Evolutionary conservation across 768 basidiomycete species (phyloP), one percentile per base, ranked within the genome.

Genomic region (Lepiota brunneoincarnata): DNA sequence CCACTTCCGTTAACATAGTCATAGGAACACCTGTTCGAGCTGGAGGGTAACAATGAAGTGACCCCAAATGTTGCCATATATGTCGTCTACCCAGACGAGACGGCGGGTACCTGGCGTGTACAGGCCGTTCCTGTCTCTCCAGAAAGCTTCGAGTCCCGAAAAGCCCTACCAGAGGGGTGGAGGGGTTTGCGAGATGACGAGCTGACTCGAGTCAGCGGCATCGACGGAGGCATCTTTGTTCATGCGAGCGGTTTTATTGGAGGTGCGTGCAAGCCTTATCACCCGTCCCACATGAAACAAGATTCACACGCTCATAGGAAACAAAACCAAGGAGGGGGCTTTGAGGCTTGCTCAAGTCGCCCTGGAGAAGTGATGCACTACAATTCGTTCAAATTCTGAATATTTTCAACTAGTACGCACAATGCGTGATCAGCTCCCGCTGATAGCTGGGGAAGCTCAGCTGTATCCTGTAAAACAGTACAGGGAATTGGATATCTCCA

Each of bases 211-310:
- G 70, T 81, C 6, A 83, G 83, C 14, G 91, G 92, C 2, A 83
- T 98, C 56, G 80, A 83, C 0, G 93, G 87, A 1, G 80, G 95
- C 48, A 83, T 97, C 50, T 99, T 99, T 64, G 85, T 95, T 21
- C 97, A 99, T 71, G 93, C 95, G 1, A 89, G 88, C 55, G 97
- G 97, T 6, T 99, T 99, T 69, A 98, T 94, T 64, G 97, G 97
- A 63, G 94, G 94, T 86, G 58, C 57, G 81, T 51, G 15, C 51
- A 55, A 51, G 10, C 42, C 49, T 53, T 51, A 51, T 49, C 17
- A 24, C 46, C 41, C 58, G 6, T n/a, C 26, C 20, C n/a, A 21
- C 18, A 34, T 34, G 26, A n/a, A 34, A 45, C 18, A 44, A 15
- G 38, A n/a, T 26, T 43, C 35, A 43, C 15, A 39, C 53, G 23